Evolutionary conservation across 164 flowering plant species (phyloP), one percentile per base, ranked within the genome.

Genomic region (Amborella trichopoda): DNA sequence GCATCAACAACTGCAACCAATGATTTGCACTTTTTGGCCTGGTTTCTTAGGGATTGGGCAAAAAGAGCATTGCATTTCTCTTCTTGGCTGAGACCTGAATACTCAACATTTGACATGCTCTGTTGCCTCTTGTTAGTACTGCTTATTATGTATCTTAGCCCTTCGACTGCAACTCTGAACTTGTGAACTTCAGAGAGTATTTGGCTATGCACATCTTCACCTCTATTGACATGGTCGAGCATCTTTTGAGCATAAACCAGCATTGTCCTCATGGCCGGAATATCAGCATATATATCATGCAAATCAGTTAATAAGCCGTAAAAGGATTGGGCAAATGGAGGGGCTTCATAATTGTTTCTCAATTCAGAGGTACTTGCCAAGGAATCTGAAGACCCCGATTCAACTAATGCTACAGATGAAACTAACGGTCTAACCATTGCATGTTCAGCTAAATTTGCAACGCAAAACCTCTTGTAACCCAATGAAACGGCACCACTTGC

Each of bases 1-100:
- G 78, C 86, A 71, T 91, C 96, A 13, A 91, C 76, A 36, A 91
- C 63, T 11, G 95, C 96, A 18, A 91, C 98, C 12, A 78, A 50
- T 13, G 80, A 75, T 60, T 68, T 75, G 55, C 60, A 80, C 44
- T 77, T 80, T 56, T 72, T 63, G 18, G 87, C 54, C 56, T 83
- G 94, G 56, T 68, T 58, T 23, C 64, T 68, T 36, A 91, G 73
- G 26, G 87, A 76, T 54, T 81, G 73, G 2, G 87, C 93, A 54
- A 91, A 56, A 50, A 87, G 74, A 23, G 70, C 76, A 54, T 76
- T 68, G 24, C 83, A 73, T 58, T 80, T 80, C 5, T 91, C 96
- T 55, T 83, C 81, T 4, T 41, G 27, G 14, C 80, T 39, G 37
- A 91, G 84, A 28, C 75, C 77, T 1, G 63, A 55, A 54, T 82